phyloP scores from a whole-genome alignment of 306 rosid species.

The Comarum palustre region DNA sequence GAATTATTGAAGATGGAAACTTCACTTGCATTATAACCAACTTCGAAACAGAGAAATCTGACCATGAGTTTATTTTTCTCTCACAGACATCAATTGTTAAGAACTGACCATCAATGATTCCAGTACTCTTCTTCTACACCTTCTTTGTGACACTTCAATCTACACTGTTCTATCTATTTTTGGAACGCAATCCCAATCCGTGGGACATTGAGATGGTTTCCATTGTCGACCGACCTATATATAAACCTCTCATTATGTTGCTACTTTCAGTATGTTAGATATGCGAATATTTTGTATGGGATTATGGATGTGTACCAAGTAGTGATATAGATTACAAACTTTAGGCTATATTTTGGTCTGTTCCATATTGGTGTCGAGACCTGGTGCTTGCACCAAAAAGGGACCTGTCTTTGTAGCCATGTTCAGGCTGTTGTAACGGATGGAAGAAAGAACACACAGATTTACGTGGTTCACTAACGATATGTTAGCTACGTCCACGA shows the following conservation, averaged over 20 bases:
- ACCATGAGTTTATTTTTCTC: background rate
- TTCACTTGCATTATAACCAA: background rate
- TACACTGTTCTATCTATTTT: background rate
- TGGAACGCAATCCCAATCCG: constrained; percentile 6
- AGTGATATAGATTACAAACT: background rate
- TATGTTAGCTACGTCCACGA: too few species aligned
- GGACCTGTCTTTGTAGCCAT: constrained; percentile 25
- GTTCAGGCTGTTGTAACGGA: too few species aligned
- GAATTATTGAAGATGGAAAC: background rate
- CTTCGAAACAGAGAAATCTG: background rate
- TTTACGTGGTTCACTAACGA: too few species aligned
- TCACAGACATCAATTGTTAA: constrained; percentile 17
- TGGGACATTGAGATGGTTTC: constrained; percentile 8
- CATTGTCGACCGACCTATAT: background rate
- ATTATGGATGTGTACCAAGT: background rate
- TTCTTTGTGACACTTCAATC: constrained; percentile 7
- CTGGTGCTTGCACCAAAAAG: constrained; percentile 28
- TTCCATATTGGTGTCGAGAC: constrained; percentile 20
- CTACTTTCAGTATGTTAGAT: background rate
- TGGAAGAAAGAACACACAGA: too few species aligned
- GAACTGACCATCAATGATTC: background rate
- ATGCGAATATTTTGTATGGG: background rate
- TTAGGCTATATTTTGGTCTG: constrained; percentile 24
- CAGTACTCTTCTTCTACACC: background rate
- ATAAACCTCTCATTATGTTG: background rate